Base-by-base conservation (phyloP, 331 rosid species). In the Quercus phellos region DNA sequence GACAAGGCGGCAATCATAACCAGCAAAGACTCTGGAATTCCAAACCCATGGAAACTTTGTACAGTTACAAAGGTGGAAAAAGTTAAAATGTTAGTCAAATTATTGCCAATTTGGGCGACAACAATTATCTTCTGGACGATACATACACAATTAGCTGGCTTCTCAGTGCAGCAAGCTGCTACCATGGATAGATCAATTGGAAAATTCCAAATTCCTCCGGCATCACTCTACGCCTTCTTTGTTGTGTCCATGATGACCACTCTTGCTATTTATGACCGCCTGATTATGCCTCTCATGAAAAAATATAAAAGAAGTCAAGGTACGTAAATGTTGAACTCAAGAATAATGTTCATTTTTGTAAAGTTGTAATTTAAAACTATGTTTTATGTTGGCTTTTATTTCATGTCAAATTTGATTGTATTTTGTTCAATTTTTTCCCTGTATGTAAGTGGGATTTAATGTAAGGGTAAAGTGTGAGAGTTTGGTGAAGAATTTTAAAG, bases 21-120 rank as follows among this genome's bases (percentile, higher is more conserved):
- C 13, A 21, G 22, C 38, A n/a, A 6, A 17, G 72, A 68, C 27
- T 18, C 21, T 8, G 72, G 21, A 5, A 18, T 7, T 68, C 22
- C 72, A 34, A 68, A 68, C 19, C 72, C 72, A 5, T 68, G 72
- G 72, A 34, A 13, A 8, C 72, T 68, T n/a, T 68, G 72, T 11
- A 14, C 43, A 2, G 51, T 68, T 10, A 68, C 51, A 2, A 68
- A 38, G 50, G 72, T 68, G 19, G 72, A 68, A 38, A 51, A 68
- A n/a, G 72, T 68, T 12, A 68, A 68, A 68, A 68, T 35, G 72
- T 3, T 68, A 21, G 10, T 18, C 13, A 32, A 35, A 68, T 17
- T 68, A 38, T 14, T 68, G 72, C 72, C 72, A 27, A 32, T 68
- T 13, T 30, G 46, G 72, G 43, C 53, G n/a, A 12, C 72, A 32